Conservation (phyloP, 305 asterid species). For the Plantago coronopus region DNA sequence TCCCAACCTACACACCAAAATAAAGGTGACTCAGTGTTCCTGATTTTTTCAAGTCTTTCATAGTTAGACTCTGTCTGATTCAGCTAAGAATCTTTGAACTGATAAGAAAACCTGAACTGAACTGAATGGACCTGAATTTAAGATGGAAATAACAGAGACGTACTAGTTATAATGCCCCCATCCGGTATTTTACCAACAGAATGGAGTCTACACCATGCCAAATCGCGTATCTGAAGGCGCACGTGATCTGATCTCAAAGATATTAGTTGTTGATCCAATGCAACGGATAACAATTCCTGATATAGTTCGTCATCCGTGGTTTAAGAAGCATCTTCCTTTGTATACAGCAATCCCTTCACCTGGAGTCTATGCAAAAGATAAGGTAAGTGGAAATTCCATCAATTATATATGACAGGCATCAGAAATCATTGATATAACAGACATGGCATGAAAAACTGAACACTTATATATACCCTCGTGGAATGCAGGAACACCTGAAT, state of each 20-base stretch:
- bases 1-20: slow-evolving; percentile 39
- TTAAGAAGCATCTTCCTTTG: slow-evolving; percentile 38
- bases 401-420: too few species aligned
- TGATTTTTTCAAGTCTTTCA: background rate
- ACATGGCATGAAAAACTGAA: too few species aligned
- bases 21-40: slow-evolving; percentile 34
- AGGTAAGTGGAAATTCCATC: too few species aligned
- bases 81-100: too few species aligned
- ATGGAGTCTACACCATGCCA: slow-evolving; percentile 43
- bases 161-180: too few species aligned
- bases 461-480: too few species aligned
- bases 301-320: slow-evolving; percentile 62
- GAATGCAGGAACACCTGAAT: slow-evolving; percentile 27
- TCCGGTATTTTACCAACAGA: slow-evolving; percentile 29
- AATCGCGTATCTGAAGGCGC: slow-evolving; percentile 43
- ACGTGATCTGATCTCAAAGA: slow-evolving; percentile 48
- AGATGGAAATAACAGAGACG: too few species aligned
- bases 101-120: too few species aligned
- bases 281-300: slow-evolving; percentile 57
- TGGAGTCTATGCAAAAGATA: background rate
- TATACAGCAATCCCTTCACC: slow-evolving; percentile 39
- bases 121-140: too few species aligned
- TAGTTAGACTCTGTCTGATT: too few species aligned
- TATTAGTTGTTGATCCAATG: slow-evolving; percentile 57
- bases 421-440: too few species aligned